Evolutionary conservation across 495 filamentous ascomycete genomes (phyloP), one percentile per base, ranked within the genome.

Genomic region (Penicillium bialowiezense): DNA sequence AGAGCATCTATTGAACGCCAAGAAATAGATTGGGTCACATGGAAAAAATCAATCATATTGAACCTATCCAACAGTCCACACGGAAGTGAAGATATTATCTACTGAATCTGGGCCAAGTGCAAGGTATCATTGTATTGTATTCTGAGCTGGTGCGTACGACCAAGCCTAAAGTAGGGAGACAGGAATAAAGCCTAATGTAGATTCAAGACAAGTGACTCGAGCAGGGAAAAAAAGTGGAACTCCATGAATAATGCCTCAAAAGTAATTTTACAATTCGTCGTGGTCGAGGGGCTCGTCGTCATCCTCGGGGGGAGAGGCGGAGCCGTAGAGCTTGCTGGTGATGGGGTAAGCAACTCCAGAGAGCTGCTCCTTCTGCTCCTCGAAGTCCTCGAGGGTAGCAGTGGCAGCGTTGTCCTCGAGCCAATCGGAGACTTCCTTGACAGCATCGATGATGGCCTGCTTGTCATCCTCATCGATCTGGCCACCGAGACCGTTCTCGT

Each of bases 391-490:
- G 44, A 85, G 77, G 51, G 79, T 82, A 49, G 93, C 93, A 41
- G 87, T 87, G 50, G 82, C 81, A 53, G 83, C 91, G 75, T 97
- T 93, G 83, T 97, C 91, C 58, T 97, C 92, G 41, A 98, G 86
- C 93, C 93, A 99, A 64, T 97, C 95, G 53, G 85, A 86, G 47
- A 91, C 79, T 76, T 97, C 93, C 87, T 97, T 97, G 74, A 99
- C 87, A 54, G 93, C 93, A 48, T 96, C 90, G 56, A 97, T 75
- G 59, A 97, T 87, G 58, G 90, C 84, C 74, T 99, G 91, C 87
- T 97, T 99, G 81, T 99, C 95, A 52, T 97, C 93, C 52, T 95
- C 93, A 43, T 91, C 89, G 67, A 99, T 96, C 86, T 97, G 95
- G 70, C 90, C 90, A 73, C 93, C 90, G 50, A 96, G 87, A 55